Evolutionary conservation across 495 filamentous ascomycete genomes (phyloP).

Genomic region (Tuber microsphaerosporum): DNA sequence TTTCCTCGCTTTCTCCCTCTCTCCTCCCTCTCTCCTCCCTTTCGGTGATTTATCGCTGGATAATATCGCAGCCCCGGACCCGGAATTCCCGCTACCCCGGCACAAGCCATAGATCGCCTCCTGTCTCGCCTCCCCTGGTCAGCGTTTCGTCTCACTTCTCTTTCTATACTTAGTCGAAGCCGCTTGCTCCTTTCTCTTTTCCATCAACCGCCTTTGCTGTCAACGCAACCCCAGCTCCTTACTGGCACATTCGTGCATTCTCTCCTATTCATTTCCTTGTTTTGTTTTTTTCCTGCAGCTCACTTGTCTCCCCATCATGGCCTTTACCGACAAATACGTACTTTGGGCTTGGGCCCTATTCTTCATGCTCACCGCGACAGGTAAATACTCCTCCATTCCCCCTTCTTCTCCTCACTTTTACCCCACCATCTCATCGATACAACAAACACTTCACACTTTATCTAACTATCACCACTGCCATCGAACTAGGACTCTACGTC

Average conservation of each 20-base stretch:
- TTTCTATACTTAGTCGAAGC: slow-evolving; percentile 1
- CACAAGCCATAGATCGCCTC: slow-evolving; percentile 3
- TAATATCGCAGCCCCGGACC: background rate
- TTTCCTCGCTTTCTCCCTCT: background rate
- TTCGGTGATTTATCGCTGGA: background rate
- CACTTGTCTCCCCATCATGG: slow-evolving; percentile 18
- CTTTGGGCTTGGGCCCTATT: slow-evolving; percentile 66
- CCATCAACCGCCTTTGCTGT: background rate
- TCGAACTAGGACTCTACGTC: slow-evolving; percentile 60
- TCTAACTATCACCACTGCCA: background rate
- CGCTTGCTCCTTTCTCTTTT: background rate
- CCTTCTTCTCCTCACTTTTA: slow-evolving; percentile 17
- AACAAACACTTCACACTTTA: slow-evolving; percentile 10
- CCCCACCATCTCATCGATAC: slow-evolving; percentile 9
- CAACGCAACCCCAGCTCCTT: background rate
- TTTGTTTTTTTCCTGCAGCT: background rate
- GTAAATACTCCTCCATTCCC: slow-evolving; percentile 45
- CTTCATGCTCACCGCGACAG: slow-evolving; percentile 55
- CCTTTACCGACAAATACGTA: slow-evolving; percentile 50
- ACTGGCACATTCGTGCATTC: background rate
- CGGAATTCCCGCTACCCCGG: background rate
- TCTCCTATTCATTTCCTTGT: background rate
- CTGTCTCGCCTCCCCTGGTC: slow-evolving; percentile 1
- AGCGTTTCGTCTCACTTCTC: background rate
- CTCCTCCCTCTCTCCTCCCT: background rate